These are phyloP conservation scores for Dentipellis fragilis DNA, from an alignment of 768 basidiomycete genomes.

Conservation along the genomic window DNA sequence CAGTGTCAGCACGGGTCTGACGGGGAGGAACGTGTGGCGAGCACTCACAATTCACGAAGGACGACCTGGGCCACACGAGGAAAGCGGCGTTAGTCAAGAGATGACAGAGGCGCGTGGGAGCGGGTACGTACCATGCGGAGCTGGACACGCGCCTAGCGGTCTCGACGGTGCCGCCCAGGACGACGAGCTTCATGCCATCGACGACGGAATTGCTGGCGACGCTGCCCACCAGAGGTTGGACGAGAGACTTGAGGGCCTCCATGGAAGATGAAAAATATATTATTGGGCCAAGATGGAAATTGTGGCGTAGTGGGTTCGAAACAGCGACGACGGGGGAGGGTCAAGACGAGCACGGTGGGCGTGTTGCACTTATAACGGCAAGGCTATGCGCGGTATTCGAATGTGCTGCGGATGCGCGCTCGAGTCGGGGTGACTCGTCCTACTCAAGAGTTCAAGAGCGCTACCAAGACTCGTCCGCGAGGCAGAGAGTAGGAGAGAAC, in stretches of 20 bases:
- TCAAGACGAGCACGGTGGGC: not conserved
- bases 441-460: not conserved
- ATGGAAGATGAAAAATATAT: not conserved
- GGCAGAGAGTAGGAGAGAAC: not conserved
- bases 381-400: not conserved
- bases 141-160: constrained; percentile 75
- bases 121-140: constrained; percentile 60
- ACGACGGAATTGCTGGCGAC: constrained; percentile 45
- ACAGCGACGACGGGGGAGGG: not conserved
- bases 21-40: not conserved
- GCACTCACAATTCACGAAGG: constrained; percentile 77
- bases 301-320: not conserved
- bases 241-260: constrained; percentile 16
- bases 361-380: not conserved
- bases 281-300: not conserved
- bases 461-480: not conserved
- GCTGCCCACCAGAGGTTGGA: constrained; percentile 12
- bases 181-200: constrained; percentile 86
- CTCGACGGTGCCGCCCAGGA: constrained; percentile 80
- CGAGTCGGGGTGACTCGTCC: constrained; percentile 1
- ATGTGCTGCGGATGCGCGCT: constrained; percentile 2
- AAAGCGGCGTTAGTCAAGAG: constrained; percentile 8
- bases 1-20: constrained; percentile 9
- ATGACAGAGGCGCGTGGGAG: not conserved
- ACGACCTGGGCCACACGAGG: constrained; percentile 39